Conservation (phyloP, 441 rosid genomes). For the Aleurites moluccanus region DNA sequence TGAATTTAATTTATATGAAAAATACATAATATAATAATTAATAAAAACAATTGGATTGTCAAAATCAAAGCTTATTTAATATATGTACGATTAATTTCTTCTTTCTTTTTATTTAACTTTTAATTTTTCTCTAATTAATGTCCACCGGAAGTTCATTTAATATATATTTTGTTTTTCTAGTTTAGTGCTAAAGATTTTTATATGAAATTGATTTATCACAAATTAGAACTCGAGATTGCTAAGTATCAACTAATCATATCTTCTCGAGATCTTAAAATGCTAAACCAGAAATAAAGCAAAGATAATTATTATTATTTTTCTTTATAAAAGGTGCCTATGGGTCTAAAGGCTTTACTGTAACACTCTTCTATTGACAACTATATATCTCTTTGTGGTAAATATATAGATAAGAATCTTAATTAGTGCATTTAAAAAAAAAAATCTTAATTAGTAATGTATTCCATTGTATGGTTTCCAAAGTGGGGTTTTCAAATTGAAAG, state of each 20-base stretch:
- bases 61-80: too few species aligned
- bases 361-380: background rate
- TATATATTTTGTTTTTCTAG: background rate
- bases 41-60: too few species aligned
- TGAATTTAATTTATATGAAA: too few species aligned
- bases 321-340: background rate
- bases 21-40: too few species aligned
- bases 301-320: background rate
- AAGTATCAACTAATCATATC: conserved; percentile 13
- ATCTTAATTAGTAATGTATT: background rate
- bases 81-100: too few species aligned
- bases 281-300: conserved; percentile 7
- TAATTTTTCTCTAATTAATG: background rate
- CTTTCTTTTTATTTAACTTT: too few species aligned
- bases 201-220: background rate
- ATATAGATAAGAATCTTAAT: conserved; percentile 2
- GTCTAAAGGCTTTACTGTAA: background rate
- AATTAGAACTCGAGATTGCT: conserved; percentile 7
- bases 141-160: background rate
- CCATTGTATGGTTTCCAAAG: conserved; percentile 25
- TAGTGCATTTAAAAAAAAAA: too few species aligned
- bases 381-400: too few species aligned
- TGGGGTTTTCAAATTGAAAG: conserved; percentile 23
- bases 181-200: background rate
- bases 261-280: conserved; percentile 17